Conservation (phyloP, 2,329 filamentous ascomycete genomes). For the Pseudogymnoascus sp. region DNA sequence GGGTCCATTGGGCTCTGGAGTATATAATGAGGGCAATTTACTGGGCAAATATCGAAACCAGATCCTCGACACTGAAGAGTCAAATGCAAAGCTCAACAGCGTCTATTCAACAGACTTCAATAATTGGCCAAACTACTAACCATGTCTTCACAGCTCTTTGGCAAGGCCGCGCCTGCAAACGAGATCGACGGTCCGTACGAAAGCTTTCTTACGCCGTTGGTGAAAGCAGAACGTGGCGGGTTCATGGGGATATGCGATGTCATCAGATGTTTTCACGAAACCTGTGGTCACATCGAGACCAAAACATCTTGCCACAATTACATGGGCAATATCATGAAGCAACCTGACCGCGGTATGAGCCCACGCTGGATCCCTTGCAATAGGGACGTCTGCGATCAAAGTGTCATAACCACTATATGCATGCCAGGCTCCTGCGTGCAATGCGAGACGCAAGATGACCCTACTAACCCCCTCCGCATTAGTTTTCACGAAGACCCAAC, state of each 20-base stretch:
- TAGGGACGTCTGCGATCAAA: not conserved
- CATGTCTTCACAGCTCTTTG: not conserved
- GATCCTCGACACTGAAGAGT: not conserved
- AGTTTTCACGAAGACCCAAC: not conserved
- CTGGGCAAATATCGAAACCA: not conserved
- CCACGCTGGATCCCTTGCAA: not conserved
- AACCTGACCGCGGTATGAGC: not conserved
- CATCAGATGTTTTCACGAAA: not conserved
- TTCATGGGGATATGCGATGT: not conserved
- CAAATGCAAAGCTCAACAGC: not conserved
- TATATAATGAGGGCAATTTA: not conserved
- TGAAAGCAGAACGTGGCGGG: not conserved
- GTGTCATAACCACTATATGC: not conserved
- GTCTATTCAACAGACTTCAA: not conserved
- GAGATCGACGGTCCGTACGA: not conserved
- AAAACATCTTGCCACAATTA: not conserved
- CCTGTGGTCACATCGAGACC: not conserved
- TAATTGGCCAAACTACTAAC: not conserved
- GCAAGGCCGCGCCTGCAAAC: not conserved
- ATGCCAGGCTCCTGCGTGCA: not conserved
- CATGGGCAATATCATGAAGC: not conserved
- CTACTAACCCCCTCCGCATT: not conserved
- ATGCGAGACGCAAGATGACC: not conserved
- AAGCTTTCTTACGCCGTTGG: not conserved
- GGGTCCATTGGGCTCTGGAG: not conserved